Conservation (phyloP, 2,329 filamentous ascomycete genomes). For the Colletotrichum lupini region DNA sequence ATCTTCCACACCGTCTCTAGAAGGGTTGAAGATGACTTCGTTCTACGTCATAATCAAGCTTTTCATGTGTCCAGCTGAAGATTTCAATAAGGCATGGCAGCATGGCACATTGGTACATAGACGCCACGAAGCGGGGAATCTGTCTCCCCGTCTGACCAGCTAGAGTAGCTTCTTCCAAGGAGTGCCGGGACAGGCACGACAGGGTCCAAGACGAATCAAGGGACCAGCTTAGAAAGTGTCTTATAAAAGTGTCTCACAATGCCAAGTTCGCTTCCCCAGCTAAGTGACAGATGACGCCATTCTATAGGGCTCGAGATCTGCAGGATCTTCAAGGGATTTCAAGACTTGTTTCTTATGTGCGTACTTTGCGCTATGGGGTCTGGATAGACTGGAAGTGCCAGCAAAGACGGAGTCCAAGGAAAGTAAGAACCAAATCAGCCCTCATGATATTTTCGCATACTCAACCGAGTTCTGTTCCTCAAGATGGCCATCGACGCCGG, state of each 20-base stretch:
- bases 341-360: background rate
- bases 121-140: background rate
- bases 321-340: background rate
- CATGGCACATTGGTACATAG: too few relatives aligned
- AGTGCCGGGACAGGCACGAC: background rate
- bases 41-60: too few relatives aligned
- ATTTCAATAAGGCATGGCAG: background rate
- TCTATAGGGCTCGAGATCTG: background rate
- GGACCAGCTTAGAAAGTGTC: background rate
- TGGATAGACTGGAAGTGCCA: too few relatives aligned
- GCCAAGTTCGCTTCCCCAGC: conserved; percentile 2
- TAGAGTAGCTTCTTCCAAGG: background rate
- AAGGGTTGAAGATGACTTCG: too few relatives aligned
- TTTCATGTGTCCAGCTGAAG: background rate
- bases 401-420: too few relatives aligned
- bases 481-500: too few relatives aligned
- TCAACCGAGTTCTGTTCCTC: too few relatives aligned
- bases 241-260: conserved; percentile 6
- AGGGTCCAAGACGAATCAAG: background rate
- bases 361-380: background rate
- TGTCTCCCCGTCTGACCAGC: background rate
- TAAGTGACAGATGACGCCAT: conserved; percentile 20
- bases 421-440: too few relatives aligned
- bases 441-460: fast-evolving
- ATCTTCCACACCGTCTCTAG: too few relatives aligned